These are phyloP conservation scores for Panaeolus cyanescens DNA, from an alignment of 768 basidiomycete species.

Conservation along the genomic window DNA sequence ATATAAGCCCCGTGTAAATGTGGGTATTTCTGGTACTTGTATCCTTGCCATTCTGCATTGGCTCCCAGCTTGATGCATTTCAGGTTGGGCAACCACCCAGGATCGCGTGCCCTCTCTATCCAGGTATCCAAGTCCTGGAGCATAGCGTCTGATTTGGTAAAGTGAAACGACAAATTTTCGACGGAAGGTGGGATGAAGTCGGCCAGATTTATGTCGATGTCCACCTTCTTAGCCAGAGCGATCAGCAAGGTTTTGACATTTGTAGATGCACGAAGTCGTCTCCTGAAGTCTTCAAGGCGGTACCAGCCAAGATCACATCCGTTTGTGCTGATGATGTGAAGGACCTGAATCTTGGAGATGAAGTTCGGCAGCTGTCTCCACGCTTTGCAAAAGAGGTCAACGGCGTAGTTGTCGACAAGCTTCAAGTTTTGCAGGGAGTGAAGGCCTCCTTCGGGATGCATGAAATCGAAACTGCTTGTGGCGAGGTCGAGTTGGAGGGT, in stretches of 20 bases:
- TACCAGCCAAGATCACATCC: background rate
- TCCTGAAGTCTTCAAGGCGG: background rate
- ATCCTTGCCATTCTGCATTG: background rate
- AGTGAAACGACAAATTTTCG: constrained; percentile 8
- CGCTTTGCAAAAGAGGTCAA: background rate
- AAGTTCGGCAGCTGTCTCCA: background rate
- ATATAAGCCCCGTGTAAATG: background rate
- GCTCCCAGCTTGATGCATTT: constrained; percentile 1
- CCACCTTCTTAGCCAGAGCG: background rate
- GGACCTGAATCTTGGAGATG: background rate
- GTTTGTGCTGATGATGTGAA: background rate
- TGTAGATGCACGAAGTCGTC: background rate
- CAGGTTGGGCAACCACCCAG: constrained; percentile 6
- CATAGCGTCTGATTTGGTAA: constrained; percentile 4
- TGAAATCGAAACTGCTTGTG: background rate
- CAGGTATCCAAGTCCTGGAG: constrained; percentile 4
- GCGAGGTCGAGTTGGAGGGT: background rate
- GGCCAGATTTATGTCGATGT: background rate
- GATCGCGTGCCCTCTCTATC: constrained; percentile 3
- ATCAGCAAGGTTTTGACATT: background rate
- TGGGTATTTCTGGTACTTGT: background rate
- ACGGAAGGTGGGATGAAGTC: background rate
- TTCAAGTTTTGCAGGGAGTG: background rate
- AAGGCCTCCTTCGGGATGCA: background rate
- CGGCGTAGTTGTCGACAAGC: background rate